A percentile compares a stretch with the other conserved stretches of the same genome.
phyloP scores from a whole-genome alignment of 2,329 filamentous ascomycete genomes.

The Hirsutella rhossiliensis region DNA sequence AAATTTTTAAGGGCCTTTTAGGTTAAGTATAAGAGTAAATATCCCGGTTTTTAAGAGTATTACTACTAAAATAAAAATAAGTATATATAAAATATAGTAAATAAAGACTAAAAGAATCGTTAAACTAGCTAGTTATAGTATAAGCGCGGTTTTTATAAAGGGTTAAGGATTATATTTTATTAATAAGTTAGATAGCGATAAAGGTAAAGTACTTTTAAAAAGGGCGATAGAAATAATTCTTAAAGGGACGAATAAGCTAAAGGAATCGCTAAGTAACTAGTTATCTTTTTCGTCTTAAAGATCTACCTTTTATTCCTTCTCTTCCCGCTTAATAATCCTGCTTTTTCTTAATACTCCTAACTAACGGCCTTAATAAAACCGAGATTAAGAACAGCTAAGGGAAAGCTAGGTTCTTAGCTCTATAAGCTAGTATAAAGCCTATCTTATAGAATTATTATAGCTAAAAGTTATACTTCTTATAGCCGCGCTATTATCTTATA shows the following conservation, averaged over 20 bases:
- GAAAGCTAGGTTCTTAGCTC: not conserved
- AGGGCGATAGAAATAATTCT: not conserved
- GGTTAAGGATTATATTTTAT: not conserved
- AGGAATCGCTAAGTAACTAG: not conserved
- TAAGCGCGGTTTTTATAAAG: not conserved
- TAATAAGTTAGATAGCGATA: not conserved
- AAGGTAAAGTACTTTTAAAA: not conserved
- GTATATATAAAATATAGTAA: not conserved
- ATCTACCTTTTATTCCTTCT: not conserved
- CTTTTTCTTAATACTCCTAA: not conserved
- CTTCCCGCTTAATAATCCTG: too few relatives aligned
- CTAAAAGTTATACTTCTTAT: not conserved
- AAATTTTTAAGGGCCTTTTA: not conserved
- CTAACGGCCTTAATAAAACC: not conserved
- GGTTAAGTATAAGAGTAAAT: not conserved
- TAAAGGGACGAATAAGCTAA: not conserved
- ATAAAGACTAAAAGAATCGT: not conserved
- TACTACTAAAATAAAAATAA: not conserved
- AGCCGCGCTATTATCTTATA: not conserved
- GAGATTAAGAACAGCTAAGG: not conserved
- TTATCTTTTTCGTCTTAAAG: not conserved
- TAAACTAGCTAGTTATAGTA: not conserved
- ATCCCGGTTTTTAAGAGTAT: not conserved
- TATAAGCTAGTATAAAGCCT: not conserved
- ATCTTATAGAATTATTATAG: not conserved